Base-by-base conservation (phyloP, 2,329 filamentous ascomycete genomes). In the Pseudogymnoascus sp. region DNA sequence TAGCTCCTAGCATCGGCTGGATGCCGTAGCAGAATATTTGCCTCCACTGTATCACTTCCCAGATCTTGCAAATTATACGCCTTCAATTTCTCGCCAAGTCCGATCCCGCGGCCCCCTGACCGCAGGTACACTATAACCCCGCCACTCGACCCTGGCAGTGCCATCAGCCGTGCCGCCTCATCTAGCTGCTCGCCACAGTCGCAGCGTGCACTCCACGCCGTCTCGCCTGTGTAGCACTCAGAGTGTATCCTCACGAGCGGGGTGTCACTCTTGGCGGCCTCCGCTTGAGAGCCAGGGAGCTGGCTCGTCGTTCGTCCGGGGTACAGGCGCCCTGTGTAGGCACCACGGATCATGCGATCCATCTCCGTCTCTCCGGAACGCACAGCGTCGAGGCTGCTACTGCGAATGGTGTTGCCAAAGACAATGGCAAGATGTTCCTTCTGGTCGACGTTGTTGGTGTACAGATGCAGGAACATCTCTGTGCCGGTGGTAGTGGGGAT, bases 381-480 rank as follows among this genome's bases (percentile, higher is more conserved):
- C 45, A 84, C 82, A 12, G 86, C 86, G 73, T 95, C 89, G 7
- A 96, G 79, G 61, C 83, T 86, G 75, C 82, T 74, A 79, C 86
- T 85, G 74, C 95, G 84, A 68, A 97, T 97, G 58, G 87, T 81
- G 64, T 88, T 87, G 2, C 95, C 95, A 75, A 99, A 99, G 0
- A 99, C 95, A 71, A 99, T 97, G 16, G 95, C 95, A 60, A 99
- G 78, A 74, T 99, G 95, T 73, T 99, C 95, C 76, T 99, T 99
- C 67, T 88, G 90, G 75, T 99, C 95, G 5, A 91, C 86, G 69
- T 90, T 90, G 76, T 99, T 99, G 66, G 88, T 88, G 77, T 99
- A 99, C 0, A 97, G 80, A 72, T 99, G 93, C 60, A 99, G 77
- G 76, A 96, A 99, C 92, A 99, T 97, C 75, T 99, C 93, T 9